Evolutionary conservation across 1,139 yeast genomes (phyloP), one percentile per base, ranked within the genome.

Genomic region (Pichia sp.): DNA sequence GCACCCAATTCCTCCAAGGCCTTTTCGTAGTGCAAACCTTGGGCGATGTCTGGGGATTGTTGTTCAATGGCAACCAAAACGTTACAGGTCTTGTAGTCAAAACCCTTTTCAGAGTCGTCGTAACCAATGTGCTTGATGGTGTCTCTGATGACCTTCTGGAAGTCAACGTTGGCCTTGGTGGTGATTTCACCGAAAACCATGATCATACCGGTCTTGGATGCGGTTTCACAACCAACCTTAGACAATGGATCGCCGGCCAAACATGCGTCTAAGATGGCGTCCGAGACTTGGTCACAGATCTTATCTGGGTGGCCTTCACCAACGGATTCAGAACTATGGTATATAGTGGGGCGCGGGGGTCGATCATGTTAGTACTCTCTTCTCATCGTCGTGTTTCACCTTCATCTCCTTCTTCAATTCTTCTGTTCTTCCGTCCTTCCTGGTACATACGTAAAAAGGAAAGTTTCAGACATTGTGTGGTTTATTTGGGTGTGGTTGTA

Each of bases 281-380:
- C 99, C 55, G 96, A 88, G 64, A 95, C 97, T 80, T 93, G 99
- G 77, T 93, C 99, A 79, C 99, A 93, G 79, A 93, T 95, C 85
- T 93, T 93, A 75, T 93, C 99, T 72, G 99, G 98, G 84, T 93
- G 98, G 72, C 98, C 98, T 77, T 90, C 97, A 79, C 97, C 97
- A 67, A 90, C 97, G 66, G 97, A 90, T 80, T 93, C 99, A 66
- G 98, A 92, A 56, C 67, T 97, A 88, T 74, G 31, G 8, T 11
- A 89, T 88, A 69, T 89, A 79, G 75, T 88, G 88, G 26, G 26
- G 26, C 26, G 29, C n/a, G 29, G 29, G 29, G 26, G 26, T 23
- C 26, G 26, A 23, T 23, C 26, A 23, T 23, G 26, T 23, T 23
- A 23, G 26, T 23, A 23, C 26, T 23, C 26, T 23, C 26, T 23